These are phyloP conservation scores for Cladophialophora chaetospira DNA, from an alignment of 2,329 filamentous ascomycete genomes.

Conservation along the genomic window DNA sequence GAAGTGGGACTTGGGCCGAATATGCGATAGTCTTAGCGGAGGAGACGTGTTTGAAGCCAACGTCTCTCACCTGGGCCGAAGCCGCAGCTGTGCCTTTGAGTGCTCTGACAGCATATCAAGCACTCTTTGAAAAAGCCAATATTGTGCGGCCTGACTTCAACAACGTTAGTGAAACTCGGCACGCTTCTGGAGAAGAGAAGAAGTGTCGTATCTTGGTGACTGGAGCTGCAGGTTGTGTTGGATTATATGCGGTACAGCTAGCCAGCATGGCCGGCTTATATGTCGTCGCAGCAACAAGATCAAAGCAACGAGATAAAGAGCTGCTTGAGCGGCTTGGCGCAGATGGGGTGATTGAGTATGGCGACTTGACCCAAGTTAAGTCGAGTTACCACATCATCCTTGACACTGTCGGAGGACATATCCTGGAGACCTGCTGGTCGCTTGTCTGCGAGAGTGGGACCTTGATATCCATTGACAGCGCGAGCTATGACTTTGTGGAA, in stretches of 20 bases:
- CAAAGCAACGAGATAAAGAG: conserved; percentile 38
- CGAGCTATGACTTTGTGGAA: conserved; percentile 36
- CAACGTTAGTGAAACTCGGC: background rate
- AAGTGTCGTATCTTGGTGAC: conserved; percentile 39
- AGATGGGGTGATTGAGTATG: conserved; percentile 44
- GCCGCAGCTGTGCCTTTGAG: conserved; percentile 37
- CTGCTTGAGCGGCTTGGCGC: conserved; percentile 42
- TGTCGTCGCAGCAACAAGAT: conserved; percentile 42
- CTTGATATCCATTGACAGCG: conserved; percentile 37
- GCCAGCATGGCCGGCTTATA: conserved; percentile 37
- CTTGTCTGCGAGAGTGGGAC: conserved; percentile 25
- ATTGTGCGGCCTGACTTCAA: conserved; percentile 18
- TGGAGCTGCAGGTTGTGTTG: conserved; percentile 43
- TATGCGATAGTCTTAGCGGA: conserved; percentile 32
- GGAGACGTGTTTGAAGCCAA: conserved; percentile 35
- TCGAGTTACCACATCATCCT: conserved; percentile 34
- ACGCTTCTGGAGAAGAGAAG: background rate
- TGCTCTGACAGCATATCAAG: conserved; percentile 38
- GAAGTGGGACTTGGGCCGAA: conserved; percentile 36
- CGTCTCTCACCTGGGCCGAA: conserved; percentile 28
- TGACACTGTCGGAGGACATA: conserved; percentile 36
- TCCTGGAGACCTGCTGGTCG: conserved; percentile 32
- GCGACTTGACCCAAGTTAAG: conserved; percentile 7
- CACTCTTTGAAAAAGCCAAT: conserved; percentile 37
- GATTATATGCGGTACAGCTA: conserved; percentile 43